phyloP scores from a whole-genome alignment of 768 basidiomycete species.

The Grammothele lineata region DNA sequence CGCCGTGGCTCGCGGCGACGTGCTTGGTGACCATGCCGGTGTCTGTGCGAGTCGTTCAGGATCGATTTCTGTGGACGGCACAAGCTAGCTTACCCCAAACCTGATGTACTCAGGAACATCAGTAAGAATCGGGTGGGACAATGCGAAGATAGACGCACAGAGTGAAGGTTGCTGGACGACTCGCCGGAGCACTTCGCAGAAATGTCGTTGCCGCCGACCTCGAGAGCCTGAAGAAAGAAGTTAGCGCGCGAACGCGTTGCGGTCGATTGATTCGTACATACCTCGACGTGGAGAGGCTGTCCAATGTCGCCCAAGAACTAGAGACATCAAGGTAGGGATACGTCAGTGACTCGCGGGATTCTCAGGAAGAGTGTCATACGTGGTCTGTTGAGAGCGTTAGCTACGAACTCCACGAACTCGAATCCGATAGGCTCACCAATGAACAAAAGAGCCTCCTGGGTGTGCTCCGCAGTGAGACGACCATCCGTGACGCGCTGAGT shows the following conservation, averaged over 20 bases:
- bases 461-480: constrained; percentile 35
- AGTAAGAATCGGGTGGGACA: not conserved
- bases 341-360: too few relatives aligned
- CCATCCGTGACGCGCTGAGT: constrained; percentile 44
- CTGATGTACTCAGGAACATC: too few relatives aligned
- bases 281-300: constrained; percentile 24
- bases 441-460: constrained; percentile 49
- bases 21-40: constrained; percentile 24
- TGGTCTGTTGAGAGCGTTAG: constrained; percentile 11
- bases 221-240: constrained; percentile 20
- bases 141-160: constrained; percentile 13
- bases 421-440: constrained; percentile 29
- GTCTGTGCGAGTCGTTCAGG: constrained; percentile 4
- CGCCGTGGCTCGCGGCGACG: constrained; percentile 18
- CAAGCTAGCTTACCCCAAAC: constrained; percentile 10
- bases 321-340: not conserved
- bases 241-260: too few relatives aligned
- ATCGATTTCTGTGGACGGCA: not conserved
- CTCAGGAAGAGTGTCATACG: not conserved
- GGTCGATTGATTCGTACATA: too few relatives aligned
- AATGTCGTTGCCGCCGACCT: constrained; percentile 24
- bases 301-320: constrained; percentile 25
- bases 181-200: constrained; percentile 19
- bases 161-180: constrained; percentile 18
- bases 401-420: too few relatives aligned